Percentiles rank a stretch among this genome's conserved stretches.
Evolutionary conservation across 2,329 filamentous ascomycete genomes (phyloP).

Genomic region (Elsinoe australis): DNA sequence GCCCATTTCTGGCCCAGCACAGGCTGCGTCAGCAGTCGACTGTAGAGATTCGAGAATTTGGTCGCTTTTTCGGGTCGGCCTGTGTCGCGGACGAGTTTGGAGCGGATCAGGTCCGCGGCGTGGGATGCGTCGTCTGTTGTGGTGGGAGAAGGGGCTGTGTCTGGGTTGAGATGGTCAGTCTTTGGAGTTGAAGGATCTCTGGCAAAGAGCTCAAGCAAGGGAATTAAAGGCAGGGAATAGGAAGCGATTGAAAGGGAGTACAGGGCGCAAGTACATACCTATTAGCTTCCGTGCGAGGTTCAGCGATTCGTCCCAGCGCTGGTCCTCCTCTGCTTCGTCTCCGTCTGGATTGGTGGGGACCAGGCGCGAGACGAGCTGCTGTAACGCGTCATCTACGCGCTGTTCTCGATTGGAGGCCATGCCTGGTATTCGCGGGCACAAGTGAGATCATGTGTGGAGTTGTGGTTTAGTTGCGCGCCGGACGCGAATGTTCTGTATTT

Average conservation of each 20-base stretch:
- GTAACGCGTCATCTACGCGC: slow-evolving; percentile 71
- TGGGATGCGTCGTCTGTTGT: slow-evolving; percentile 73
- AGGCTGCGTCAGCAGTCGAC: slow-evolving; percentile 77
- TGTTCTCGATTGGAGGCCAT: slow-evolving; percentile 28
- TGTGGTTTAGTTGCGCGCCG: background rate
- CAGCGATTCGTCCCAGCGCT: slow-evolving; percentile 58
- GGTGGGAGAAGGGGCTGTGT: background rate
- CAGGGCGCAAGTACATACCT: slow-evolving; percentile 34
- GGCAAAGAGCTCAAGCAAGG: too few species aligned
- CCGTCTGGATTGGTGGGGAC: slow-evolving; percentile 54
- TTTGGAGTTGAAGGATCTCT: too few species aligned
- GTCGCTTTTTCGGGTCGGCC: slow-evolving; percentile 66
- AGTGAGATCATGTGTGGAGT: background rate
- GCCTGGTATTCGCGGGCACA: slow-evolving; percentile 1
- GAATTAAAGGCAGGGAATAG: too few species aligned
- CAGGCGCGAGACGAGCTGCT: slow-evolving; percentile 67
- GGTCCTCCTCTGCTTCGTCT: slow-evolving; percentile 59
- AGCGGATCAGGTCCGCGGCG: slow-evolving; percentile 85
- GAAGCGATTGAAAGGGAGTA: too few species aligned
- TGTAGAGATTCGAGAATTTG: slow-evolving; percentile 84
- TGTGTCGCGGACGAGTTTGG: slow-evolving; percentile 72
- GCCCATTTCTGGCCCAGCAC: slow-evolving; percentile 95
- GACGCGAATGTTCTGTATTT: slow-evolving; percentile 1
- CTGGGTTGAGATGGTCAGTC: background rate
- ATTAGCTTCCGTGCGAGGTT: slow-evolving; percentile 44